Conservation (phyloP, 257 asterid species). For the Leptodermis oblonga region DNA sequence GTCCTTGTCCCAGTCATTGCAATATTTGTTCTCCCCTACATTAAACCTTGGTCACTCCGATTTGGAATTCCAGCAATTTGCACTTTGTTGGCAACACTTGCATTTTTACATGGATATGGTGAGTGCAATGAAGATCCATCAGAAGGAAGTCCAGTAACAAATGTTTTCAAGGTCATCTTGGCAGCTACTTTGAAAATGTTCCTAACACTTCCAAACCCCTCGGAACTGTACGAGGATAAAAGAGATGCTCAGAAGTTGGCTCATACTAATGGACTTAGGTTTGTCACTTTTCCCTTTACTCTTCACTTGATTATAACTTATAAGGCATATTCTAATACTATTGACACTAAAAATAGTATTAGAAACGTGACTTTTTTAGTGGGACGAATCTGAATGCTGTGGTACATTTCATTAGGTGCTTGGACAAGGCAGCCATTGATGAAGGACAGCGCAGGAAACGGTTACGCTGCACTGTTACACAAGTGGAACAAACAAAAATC, state of each 20-base stretch:
- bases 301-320: neutral
- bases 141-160: constrained; percentile 34
- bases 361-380: neutral
- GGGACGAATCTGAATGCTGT: neutral
- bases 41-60: constrained; percentile 45
- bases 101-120: constrained; percentile 31
- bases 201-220: constrained; percentile 16
- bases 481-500: constrained; percentile 53
- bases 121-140: constrained; percentile 10
- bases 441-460: constrained; percentile 20
- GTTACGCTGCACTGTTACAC: constrained; percentile 36
- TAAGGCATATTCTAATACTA: neutral
- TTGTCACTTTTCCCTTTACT: neutral
- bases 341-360: neutral
- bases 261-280: constrained; percentile 20
- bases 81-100: constrained; percentile 28
- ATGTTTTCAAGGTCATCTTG: constrained; percentile 43
- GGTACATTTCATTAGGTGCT: constrained; percentile 23
- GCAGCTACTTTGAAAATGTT: constrained; percentile 33
- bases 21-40: constrained; percentile 43
- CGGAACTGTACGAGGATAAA: constrained; percentile 13
- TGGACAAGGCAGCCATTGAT: constrained; percentile 56
- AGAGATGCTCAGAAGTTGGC: constrained; percentile 2
- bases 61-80: constrained; percentile 55
- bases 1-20: constrained; percentile 27